Percentiles rank a stretch among this genome's conserved stretches.
Conservation (phyloP, 345 rosid species). For the Capsella bursapastoris region DNA sequence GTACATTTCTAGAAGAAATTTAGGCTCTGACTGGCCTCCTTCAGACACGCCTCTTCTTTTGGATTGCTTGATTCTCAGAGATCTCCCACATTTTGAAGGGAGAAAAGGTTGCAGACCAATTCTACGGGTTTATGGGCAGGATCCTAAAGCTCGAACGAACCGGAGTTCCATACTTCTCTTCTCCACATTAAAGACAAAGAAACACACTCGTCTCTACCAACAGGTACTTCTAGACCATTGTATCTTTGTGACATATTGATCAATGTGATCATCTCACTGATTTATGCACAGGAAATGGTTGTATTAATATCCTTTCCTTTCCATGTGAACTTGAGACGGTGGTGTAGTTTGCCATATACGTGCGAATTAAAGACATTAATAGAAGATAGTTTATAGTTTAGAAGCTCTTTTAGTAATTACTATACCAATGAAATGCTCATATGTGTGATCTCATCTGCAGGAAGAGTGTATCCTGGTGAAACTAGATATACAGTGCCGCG, state of each 20-base stretch:
- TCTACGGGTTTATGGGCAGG: conserved; percentile 87
- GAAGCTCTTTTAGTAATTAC: conserved; percentile 9
- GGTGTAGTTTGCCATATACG: conserved; percentile 6
- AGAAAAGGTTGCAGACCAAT: conserved; percentile 87
- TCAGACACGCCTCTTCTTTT: conserved; percentile 84
- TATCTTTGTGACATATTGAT: conserved; percentile 23
- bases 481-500: conserved; percentile 76
- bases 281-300: neutral
- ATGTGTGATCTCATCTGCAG: conserved; percentile 54
- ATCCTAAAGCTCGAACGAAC: conserved; percentile 68
- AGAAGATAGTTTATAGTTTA: neutral
- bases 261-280: conserved; percentile 17
- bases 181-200: conserved; percentile 69
- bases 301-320: conserved; percentile 7
- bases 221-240: conserved; percentile 57
- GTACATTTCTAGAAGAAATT: conserved; percentile 90
- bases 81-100: conserved; percentile 76
- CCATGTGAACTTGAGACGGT: conserved; percentile 2
- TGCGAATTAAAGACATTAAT: neutral
- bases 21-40: conserved; percentile 96
- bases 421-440: neutral
- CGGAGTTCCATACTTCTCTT: conserved; percentile 88
- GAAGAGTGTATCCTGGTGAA: conserved; percentile 81
- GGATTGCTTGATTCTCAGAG: conserved; percentile 84
- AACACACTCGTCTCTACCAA: conserved; percentile 62